Evolutionary conservation across 805 yeast species (phyloP), one percentile per base, ranked within the genome.

Genomic region (Phaffomyces opuntiae): DNA sequence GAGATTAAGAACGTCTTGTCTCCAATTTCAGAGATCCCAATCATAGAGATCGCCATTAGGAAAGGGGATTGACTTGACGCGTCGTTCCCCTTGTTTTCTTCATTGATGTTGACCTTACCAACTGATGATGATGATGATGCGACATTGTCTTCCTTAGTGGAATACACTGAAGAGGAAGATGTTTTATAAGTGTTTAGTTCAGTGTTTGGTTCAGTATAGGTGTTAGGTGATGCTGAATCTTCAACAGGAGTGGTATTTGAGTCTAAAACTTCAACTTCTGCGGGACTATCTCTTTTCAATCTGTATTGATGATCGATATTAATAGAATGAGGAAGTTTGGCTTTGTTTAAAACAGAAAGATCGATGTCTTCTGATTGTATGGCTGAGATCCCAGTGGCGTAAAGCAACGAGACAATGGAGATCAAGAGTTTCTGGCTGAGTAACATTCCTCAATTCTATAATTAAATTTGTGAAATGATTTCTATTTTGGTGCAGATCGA

Each of bases 1-100:
- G 99, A 97, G 56, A 93, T 88, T 53, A 93, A 74, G 62, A 93
- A 93, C 0, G 99, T 93, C 69, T 93, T 93, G 65, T 93, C 99
- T 49, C 99, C 99, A 48, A 93, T 83, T 65, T 93, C 99, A 27
- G 96, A 86, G n/a, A 89, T 86, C 31, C 87, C 68, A 59, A 93
- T 93, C 99, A 93, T 93, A 14, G 91, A 78, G 32, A 82, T 69
- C 2, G 98, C 78, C 82, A 91, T 79, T 48, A 86, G 56, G 54
- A 93, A 83, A 4, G 95, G 65, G 13, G 52, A 44, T 24, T 43
- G 46, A 14, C 34, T 26, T 27, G 44, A 36, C 9, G 24, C 33
- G 13, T 24, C 39, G 17, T 26, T 11, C 7, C 16, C 37, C 7
- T 19, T 16, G 17, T 21, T 37, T 16, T 17, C 33, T 11, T 26